These are phyloP conservation scores for Moesziomyces sp. DNA, from an alignment of 1,284 basidiomycete genomes.

Conservation along the genomic window DNA sequence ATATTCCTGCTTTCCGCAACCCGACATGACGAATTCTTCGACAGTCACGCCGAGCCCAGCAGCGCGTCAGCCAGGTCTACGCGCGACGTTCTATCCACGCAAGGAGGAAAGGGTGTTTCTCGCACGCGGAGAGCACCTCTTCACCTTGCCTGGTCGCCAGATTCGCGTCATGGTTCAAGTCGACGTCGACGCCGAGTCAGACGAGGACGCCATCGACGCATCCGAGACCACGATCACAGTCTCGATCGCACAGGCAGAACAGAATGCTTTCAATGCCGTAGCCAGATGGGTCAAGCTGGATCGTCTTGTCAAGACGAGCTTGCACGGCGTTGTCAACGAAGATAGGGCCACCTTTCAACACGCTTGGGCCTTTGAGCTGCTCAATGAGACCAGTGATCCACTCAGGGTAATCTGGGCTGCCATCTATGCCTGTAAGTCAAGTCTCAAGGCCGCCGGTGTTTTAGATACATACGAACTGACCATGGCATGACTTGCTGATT, in stretches of 20 bases:
- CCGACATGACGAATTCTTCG: not conserved
- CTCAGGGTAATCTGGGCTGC: conserved; percentile 27
- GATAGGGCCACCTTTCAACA: conserved; percentile 26
- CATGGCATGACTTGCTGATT: not conserved
- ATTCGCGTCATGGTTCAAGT: conserved; percentile 1
- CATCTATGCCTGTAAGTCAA: conserved; percentile 33
- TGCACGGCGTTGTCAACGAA: conserved; percentile 45
- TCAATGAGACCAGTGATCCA: not conserved
- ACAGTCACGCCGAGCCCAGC: conserved; percentile 8
- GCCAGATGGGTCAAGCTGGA: conserved; percentile 18
- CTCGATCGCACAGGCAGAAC: not conserved
- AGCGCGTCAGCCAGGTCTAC: conserved; percentile 17
- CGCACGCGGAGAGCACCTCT: conserved; percentile 10
- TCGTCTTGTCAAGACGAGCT: conserved; percentile 28
- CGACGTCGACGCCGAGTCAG: conserved; percentile 2
- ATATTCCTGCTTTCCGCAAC: not conserved
- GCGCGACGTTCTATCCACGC: conserved; percentile 14
- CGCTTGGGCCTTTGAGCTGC: conserved; percentile 28
- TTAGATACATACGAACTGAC: not conserved
- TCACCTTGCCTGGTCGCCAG: conserved; percentile 15
- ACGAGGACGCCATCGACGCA: conserved; percentile 3
- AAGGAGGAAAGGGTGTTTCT: conserved; percentile 20
- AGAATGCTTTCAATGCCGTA: not conserved
- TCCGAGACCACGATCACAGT: conserved; percentile 7
- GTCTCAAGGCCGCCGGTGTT: not conserved